A percentile compares a stretch with the other conserved stretches of the same genome.
phyloP scores from a whole-genome alignment of 169 alveolate genomes.

The Plasmodium gaboni region DNA sequence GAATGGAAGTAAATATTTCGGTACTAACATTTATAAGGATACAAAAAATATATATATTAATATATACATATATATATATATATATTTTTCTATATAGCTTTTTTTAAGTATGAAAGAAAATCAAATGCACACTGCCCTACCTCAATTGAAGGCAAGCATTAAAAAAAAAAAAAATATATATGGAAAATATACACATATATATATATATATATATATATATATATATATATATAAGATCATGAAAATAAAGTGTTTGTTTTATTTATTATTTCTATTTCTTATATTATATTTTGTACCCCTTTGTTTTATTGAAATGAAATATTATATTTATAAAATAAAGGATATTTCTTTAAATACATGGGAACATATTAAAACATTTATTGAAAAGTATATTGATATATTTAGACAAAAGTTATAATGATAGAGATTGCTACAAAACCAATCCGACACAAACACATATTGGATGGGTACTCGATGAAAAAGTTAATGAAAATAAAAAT shows the following conservation, averaged over 20 bases:
- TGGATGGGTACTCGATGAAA: slow-evolving; percentile 74
- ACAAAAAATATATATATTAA: not conserved
- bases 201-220: too few relatives aligned
- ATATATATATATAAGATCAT: too few relatives aligned
- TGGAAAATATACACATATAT: not conserved
- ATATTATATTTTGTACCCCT: too few relatives aligned
- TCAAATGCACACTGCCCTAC: slow-evolving; percentile 18
- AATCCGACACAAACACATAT: slow-evolving; percentile 75
- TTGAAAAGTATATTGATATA: not conserved
- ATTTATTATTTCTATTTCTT: not conserved
- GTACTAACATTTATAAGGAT: slow-evolving; percentile 7
- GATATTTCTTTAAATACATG: too few relatives aligned
- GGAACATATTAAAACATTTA: not conserved
- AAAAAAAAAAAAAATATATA: not conserved
- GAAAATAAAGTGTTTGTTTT: not conserved
- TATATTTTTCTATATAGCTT: not conserved
- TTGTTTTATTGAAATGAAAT: too few relatives aligned
- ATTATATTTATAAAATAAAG: too few relatives aligned
- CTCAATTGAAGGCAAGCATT: slow-evolving; percentile 25
- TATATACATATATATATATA: not conserved
- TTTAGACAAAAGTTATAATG: slow-evolving; percentile 14
- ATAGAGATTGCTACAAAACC: slow-evolving; percentile 36
- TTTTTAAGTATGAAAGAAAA: slow-evolving; percentile 38
- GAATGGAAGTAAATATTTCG: slow-evolving; percentile 72
- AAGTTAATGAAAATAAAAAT: slow-evolving; percentile 37